Base-by-base conservation (phyloP, 2,329 filamentous ascomycete species). In the Aspergillus amoenus region DNA sequence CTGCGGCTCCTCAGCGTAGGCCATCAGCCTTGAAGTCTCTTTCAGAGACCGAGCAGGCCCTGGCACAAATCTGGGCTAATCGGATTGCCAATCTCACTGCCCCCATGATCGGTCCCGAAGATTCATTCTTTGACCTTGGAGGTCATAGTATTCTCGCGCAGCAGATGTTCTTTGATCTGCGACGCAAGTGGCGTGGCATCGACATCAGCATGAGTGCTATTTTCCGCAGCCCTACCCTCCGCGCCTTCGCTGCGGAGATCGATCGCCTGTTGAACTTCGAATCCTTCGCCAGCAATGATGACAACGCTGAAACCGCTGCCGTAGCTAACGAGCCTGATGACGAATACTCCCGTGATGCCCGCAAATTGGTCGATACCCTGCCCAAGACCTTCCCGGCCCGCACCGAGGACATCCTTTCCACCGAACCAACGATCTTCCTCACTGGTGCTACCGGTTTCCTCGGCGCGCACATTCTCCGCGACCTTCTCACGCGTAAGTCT, bases 381-480 rank as follows among this genome's bases (percentile, higher is more conserved):
- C 82, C 85, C 1, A 61, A 64, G 39, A 68, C 64, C 13, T 80
- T 77, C 64, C 67, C 70, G 32, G 56, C 62, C 1, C 73, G 61
- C 59, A 73, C 56, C 57, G 77, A 59, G 46, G 66, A 61, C 41
- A 66, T 78, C 34, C 68, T 74, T 13, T 60, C 69, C 27, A 63
- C 63, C 7, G 70, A 70, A 39, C 75, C 79, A 3, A 91, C 88
- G 0, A 81, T 94, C 11, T 89, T 97, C 73, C 77, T 97, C 5
- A 97, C 93, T 3, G 92, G 93, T 43, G 91, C 90, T 4, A 97
- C 93, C 5, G 93, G 93, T 2, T 97, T 97, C 79, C 76, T 97
- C 18, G 93, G 93, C 27, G 84, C 90, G 0, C 95, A 92, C 68
- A 79, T 97, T 11, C 78, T 95, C 32, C 83, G 83, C 55, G 90